Evolutionary conservation across 108 stramenopile genomes (phyloP).

Genomic region (Nitzschia putrida): DNA sequence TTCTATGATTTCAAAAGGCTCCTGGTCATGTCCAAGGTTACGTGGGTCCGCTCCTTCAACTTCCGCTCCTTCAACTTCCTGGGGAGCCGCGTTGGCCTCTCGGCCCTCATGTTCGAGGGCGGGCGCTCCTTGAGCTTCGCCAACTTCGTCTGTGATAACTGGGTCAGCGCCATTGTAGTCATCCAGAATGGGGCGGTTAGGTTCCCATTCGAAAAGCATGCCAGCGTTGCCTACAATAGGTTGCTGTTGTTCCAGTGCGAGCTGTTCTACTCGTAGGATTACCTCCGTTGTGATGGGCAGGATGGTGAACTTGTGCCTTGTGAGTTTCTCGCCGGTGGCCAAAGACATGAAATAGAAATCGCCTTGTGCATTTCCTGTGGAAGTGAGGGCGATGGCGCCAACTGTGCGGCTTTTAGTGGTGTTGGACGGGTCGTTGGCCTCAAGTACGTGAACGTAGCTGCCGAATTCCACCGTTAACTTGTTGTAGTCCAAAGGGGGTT

Average conservation of each 20-base stretch:
- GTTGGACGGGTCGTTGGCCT: constrained; percentile 33
- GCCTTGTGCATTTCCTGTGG: constrained; percentile 47
- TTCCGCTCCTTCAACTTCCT: background rate
- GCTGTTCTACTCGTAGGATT: constrained; percentile 12
- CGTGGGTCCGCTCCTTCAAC: constrained; percentile 1
- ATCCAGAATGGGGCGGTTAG: background rate
- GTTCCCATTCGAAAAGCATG: constrained; percentile 2
- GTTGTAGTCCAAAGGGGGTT: background rate
- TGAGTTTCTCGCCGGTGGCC: constrained; percentile 24
- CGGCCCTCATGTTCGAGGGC: background rate
- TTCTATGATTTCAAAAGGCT: too few relatives aligned
- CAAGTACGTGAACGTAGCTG: constrained; percentile 46
- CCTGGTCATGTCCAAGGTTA: too few relatives aligned
- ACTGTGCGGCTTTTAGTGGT: constrained; percentile 23
- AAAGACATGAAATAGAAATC: constrained; percentile 35
- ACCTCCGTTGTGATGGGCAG: constrained; percentile 43
- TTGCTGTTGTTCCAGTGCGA: too few relatives aligned
- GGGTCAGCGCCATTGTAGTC: background rate
- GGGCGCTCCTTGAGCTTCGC: constrained; percentile 16
- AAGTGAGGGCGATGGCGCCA: constrained; percentile 36
- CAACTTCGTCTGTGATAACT: background rate
- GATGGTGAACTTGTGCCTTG: constrained; percentile 2
- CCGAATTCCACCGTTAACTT: constrained; percentile 38
- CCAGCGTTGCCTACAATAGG: too few relatives aligned
- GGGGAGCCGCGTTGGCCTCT: background rate